These are phyloP conservation scores for Solanum peruvianum DNA, from an alignment of 257 asterid genomes.

Conservation along the genomic window DNA sequence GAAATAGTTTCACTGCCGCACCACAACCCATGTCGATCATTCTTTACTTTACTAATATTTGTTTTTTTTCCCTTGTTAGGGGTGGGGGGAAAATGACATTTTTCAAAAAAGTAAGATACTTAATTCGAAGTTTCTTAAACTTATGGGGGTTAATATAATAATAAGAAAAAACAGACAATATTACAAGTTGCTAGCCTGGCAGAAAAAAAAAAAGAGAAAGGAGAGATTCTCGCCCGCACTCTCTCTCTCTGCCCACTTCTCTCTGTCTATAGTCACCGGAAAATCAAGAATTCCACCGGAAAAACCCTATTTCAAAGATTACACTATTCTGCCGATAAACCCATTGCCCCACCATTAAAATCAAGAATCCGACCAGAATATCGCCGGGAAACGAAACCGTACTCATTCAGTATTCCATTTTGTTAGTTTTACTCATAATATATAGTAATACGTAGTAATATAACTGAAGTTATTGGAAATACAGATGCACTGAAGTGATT, in stretches of 20 bases:
- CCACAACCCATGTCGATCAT: neutral
- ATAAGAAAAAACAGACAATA: neutral
- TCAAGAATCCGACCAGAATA: neutral
- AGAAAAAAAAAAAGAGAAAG: neutral
- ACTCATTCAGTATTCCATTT: neutral
- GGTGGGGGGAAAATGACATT: neutral
- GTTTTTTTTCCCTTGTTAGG: neutral
- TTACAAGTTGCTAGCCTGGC: neutral
- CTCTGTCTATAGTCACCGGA: neutral
- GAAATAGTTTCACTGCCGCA: too few relatives aligned
- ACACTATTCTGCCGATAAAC: neutral
- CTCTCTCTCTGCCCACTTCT: neutral
- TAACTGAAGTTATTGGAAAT: neutral
- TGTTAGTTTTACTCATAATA: neutral
- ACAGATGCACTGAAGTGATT: neutral
- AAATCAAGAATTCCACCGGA: neutral
- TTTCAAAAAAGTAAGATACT: neutral
- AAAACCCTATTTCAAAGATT: neutral
- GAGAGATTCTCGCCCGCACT: conserved; percentile 3
- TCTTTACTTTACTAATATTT: neutral
- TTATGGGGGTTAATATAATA: neutral
- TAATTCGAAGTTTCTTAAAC: neutral
- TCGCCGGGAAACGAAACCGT: neutral
- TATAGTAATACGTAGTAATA: neutral
- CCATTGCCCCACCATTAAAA: neutral